Percentiles rank a stretch among this genome's conserved stretches.
Conservation (phyloP, 768 basidiomycete genomes). For the Boletus vinaceobasis region DNA sequence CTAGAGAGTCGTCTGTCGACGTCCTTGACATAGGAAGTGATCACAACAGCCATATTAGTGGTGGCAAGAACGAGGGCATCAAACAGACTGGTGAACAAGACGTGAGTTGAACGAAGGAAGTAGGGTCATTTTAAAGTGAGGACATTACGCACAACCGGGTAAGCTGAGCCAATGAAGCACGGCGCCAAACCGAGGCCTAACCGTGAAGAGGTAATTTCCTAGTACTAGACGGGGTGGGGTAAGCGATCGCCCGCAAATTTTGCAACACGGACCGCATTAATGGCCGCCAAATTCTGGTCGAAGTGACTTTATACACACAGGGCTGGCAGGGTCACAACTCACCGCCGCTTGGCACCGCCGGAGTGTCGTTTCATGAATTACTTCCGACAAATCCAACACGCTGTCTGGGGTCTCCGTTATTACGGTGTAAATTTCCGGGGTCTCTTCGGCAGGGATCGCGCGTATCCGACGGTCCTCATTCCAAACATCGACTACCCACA, state of each 20-base stretch:
- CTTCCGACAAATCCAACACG: neutral
- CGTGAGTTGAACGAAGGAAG: conserved; percentile 6
- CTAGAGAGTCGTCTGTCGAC: conserved; percentile 45
- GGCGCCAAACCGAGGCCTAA: conserved; percentile 2
- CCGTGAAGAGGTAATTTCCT: conserved; percentile 2
- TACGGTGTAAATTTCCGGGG: conserved; percentile 14
- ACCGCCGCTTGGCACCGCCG: conserved; percentile 18
- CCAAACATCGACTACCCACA: conserved; percentile 12
- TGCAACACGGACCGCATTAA: conserved; percentile 14
- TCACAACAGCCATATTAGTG: conserved; percentile 23
- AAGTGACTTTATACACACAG: conserved; percentile 15
- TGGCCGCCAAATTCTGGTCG: conserved; percentile 15
- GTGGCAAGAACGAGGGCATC: conserved; percentile 22
- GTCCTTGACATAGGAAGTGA: conserved; percentile 34
- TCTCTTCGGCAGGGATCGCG: conserved; percentile 11
- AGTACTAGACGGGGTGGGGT: conserved; percentile 5
- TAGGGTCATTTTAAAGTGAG: conserved; percentile 16
- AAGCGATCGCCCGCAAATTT: conserved; percentile 22
- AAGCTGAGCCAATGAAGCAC: conserved; percentile 7
- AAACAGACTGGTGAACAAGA: conserved; percentile 16
- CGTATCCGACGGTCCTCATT: conserved; percentile 1
- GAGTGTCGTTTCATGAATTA: conserved; percentile 3
- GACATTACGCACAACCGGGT: conserved; percentile 22
- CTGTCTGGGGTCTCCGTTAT: conserved; percentile 22
- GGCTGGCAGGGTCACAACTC: conserved; percentile 20